These are phyloP conservation scores for Tulasnella sp. DNA, from an alignment of 768 basidiomycete genomes.

Conservation along the genomic window DNA sequence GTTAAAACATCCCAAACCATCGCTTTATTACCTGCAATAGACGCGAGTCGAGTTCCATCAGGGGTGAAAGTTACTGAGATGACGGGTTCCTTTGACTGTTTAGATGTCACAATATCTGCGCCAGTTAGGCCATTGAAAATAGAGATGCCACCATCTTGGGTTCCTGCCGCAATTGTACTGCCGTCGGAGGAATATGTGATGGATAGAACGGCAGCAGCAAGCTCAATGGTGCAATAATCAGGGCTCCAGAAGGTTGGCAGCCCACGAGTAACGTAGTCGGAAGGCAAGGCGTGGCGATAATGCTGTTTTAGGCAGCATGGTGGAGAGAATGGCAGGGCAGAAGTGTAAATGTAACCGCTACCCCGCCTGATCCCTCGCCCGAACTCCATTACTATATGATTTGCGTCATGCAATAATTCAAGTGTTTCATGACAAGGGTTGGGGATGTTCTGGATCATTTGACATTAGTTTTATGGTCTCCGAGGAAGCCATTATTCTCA, in stretches of 20 bases:
- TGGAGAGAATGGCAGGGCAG: slow-evolving; percentile 11
- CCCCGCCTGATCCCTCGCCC: not conserved
- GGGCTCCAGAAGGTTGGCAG: not conserved
- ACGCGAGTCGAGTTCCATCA: no score
- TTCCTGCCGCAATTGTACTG: not conserved
- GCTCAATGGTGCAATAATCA: not conserved
- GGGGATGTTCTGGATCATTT: no score
- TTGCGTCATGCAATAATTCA: not conserved
- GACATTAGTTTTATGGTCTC: not conserved
- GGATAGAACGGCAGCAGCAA: not conserved
- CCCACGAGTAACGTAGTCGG: not conserved
- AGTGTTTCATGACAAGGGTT: not conserved
- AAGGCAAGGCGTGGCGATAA: not conserved
- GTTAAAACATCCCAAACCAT: no score
- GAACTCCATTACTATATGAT: not conserved
- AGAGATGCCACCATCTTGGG: not conserved
- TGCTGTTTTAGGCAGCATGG: not conserved
- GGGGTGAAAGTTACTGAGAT: no score
- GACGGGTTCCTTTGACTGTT: no score
- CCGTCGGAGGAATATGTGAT: not conserved
- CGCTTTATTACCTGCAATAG: no score
- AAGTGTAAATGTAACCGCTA: not conserved
- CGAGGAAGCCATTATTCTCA: not conserved
- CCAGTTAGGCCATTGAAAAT: not conserved
- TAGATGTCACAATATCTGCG: no score